Base-by-base conservation (phyloP, 768 basidiomycete species). In the Cyclocybe cylindracea region DNA sequence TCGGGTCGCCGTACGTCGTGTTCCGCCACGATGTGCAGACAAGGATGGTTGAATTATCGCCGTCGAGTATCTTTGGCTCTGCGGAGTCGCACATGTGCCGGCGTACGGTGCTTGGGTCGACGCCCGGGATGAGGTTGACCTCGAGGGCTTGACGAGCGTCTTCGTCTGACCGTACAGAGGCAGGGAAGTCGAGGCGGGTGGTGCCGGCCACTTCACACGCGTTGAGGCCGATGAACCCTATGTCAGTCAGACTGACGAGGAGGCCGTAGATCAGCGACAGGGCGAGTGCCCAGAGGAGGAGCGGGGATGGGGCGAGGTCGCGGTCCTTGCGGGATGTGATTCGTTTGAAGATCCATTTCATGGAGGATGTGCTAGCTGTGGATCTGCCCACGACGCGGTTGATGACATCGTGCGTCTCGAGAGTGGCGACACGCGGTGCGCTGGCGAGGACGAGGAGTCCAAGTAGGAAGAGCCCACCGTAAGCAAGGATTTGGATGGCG, bases 21-120 rank as follows among this genome's bases (percentile, higher is more conserved):
- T 66, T 66, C 14, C 46, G 54, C 62, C 65, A 66, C 10, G 52
- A 32, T 6, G 54, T 58, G 42, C 65, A 66, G 16, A 48, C 45
- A 39, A 43, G 46, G 16, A 52, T 29, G 10, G 54, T 48, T n/a
- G 51, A 41, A 32, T 58, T 52, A 14, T 11, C 46, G 29, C 43
- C 24, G 24, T 24, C 52, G 34, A 60, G 38, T 3, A 8, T 8
- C 6, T 29, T 39, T 36, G 37, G 14, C 2, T 52, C 18, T 3
- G 51, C 44, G 13, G 51, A 16, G 34, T 45, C 44, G 45, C 51
- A 52, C 9, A 34, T 19, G n/a, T 39, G 35, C 8, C 19, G 46
- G 1, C 32, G 39, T 0, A 52, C 16, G 36, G 18, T 37, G 38
- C 32, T 45, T 5, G 44, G 44, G 44, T 52, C 51, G 10, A 38